Evolutionary conservation across 257 asterid genomes (phyloP), one percentile per base, ranked within the genome.

Genomic region (Prunella vulgaris): DNA sequence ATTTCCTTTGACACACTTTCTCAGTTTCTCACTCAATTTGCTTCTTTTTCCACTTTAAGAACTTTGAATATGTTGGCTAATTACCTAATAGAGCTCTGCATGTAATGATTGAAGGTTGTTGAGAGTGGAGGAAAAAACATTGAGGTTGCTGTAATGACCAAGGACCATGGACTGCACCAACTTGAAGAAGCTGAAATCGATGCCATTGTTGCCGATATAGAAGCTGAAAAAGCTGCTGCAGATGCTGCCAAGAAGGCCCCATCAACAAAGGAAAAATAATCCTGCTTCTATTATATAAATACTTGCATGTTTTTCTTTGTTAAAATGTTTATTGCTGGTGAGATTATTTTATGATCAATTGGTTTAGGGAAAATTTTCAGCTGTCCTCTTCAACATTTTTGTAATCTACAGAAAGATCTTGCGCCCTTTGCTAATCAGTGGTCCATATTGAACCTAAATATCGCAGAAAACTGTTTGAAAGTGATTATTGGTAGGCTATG

Each of bases 81-180:
- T 15, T n/a, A 5, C 24, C 56, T 48, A 17, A 48, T 10, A 48
- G 54, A 40, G 48, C 15, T 48, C 54, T 48, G 53, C 22, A 5
- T 48, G 20, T 48, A 22, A 72, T 38, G 3, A 53, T 56, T 73
- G 30, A 75, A 92, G 98, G 98, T 90, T 65, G 98, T 93, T 48
- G 98, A 93, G 82, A 88, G 97, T 66, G 98, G 97, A 21, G 98
- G 98, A 74, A 93, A 90, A 87, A 93, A 93, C 85, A 87, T 93
- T 18, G 98, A 93, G 79, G 96, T 90, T 57, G 98, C 95, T 46
- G 93, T 93, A 53, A 93, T 93, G 97, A 93, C 96, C 5, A 88
- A 83, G 75, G 90, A 90, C 37, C 71, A 77, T 5, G 98, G 96
- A 66, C 81, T 90, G 73, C 79, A 51, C 58, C 97, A 90, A 74